phyloP scores from a whole-genome alignment of 1,284 basidiomycete genomes.

The Mycena sp. region DNA sequence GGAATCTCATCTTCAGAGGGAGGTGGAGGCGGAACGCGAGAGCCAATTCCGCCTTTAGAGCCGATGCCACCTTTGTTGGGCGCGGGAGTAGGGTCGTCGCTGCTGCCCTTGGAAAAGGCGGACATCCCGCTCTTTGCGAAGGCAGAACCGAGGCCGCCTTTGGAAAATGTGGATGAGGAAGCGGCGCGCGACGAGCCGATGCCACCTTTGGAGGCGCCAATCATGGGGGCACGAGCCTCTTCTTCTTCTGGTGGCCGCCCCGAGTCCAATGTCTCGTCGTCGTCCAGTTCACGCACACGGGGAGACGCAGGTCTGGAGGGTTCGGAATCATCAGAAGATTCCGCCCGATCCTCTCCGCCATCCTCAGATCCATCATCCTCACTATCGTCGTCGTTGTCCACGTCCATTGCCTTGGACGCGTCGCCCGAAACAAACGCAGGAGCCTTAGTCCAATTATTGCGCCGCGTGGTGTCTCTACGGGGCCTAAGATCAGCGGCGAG shows the following conservation, averaged over 20 bases:
- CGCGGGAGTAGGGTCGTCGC: slow-evolving; percentile 25
- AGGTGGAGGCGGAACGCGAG: slow-evolving; percentile 34
- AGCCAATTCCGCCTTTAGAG: slow-evolving; percentile 58
- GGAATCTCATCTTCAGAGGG: slow-evolving; percentile 42
- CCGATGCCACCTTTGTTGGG: slow-evolving; percentile 33
- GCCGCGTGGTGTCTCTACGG: slow-evolving; percentile 42
- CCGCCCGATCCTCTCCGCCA: slow-evolving; percentile 48
- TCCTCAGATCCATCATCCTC: slow-evolving; percentile 46
- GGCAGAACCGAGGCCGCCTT: slow-evolving; percentile 48
- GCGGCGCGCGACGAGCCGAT: slow-evolving; percentile 26
- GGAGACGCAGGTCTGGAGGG: slow-evolving; percentile 62
- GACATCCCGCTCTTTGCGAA: slow-evolving; percentile 44
- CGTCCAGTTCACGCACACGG: slow-evolving; percentile 57
- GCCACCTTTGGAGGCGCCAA: slow-evolving; percentile 25
- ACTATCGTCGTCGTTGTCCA: slow-evolving; percentile 46
- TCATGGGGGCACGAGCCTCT: slow-evolving; percentile 15
- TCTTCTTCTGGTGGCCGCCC: neutral
- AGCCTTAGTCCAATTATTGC: slow-evolving; percentile 78
- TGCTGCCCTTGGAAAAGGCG: slow-evolving; percentile 33
- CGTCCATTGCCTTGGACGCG: slow-evolving; percentile 56
- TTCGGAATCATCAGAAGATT: slow-evolving; percentile 54
- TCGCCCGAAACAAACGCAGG: slow-evolving; percentile 78
- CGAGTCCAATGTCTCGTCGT: slow-evolving; percentile 46
- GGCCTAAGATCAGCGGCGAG: slow-evolving; percentile 36
- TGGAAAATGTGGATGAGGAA: slow-evolving; percentile 35